These are phyloP conservation scores for Trichomonascaceae sp. DNA, from an alignment of 1,139 yeast genomes.

Conservation along the genomic window DNA sequence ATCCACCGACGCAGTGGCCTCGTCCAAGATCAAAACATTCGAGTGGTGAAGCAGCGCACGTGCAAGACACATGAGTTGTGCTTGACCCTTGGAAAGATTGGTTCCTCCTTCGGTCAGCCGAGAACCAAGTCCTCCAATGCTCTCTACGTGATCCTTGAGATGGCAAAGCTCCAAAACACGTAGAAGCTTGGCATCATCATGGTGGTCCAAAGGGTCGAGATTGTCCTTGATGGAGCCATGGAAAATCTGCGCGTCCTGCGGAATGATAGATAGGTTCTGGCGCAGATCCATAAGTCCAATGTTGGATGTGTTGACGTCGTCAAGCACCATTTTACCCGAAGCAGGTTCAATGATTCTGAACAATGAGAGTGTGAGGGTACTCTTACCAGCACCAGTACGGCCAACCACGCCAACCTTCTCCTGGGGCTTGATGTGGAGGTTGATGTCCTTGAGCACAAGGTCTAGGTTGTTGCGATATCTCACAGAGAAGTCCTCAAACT, in stretches of 20 bases:
- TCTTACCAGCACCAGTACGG: slow-evolving; percentile 79
- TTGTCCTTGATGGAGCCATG: slow-evolving; percentile 53
- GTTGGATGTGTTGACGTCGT: slow-evolving; percentile 42
- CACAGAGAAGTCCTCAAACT: slow-evolving; percentile 48
- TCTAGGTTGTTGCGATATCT: slow-evolving; percentile 43
- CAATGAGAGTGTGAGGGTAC: slow-evolving; percentile 57
- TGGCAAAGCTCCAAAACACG: slow-evolving; percentile 73
- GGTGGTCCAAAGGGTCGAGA: slow-evolving; percentile 46
- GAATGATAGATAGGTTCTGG: slow-evolving; percentile 51
- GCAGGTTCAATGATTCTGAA: slow-evolving; percentile 60
- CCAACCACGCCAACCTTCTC: slow-evolving; percentile 79
- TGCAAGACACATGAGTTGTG: slow-evolving; percentile 64
- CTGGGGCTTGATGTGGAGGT: slow-evolving; percentile 37
- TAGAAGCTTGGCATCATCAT: slow-evolving; percentile 42
- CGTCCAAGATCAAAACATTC: slow-evolving; percentile 57
- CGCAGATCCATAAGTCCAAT: slow-evolving; percentile 48
- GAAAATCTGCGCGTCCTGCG: slow-evolving; percentile 65
- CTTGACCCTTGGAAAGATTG: slow-evolving; percentile 65
- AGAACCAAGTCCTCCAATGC: slow-evolving; percentile 36
- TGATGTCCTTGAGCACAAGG: slow-evolving; percentile 43
- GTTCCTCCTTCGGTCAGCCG: slow-evolving; percentile 55
- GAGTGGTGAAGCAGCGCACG: slow-evolving; percentile 55
- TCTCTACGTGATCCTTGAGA: slow-evolving; percentile 54
- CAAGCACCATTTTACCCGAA: slow-evolving; percentile 42
- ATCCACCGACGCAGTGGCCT: slow-evolving; percentile 81